Evolutionary conservation across 2,329 filamentous ascomycete species (phyloP), one percentile per base, ranked within the genome.

Genomic region (Dryadomyces sulphureus): DNA sequence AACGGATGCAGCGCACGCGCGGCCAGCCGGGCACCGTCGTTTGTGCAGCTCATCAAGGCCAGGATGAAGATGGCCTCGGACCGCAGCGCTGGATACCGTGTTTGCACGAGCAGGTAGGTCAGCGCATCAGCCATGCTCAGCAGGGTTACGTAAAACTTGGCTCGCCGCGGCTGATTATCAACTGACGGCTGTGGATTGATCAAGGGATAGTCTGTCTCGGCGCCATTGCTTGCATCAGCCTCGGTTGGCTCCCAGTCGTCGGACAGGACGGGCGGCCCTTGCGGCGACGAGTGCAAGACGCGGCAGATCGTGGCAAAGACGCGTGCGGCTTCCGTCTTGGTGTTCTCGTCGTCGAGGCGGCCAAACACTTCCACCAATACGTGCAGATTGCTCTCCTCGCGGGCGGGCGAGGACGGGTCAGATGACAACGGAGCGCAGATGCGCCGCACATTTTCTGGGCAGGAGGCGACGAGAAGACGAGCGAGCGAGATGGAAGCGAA

Each of bases 51-150:
- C 67, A 80, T 73, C 30, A 81, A 65, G 2, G 77, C 77, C 44
- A 79, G 66, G 6, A 77, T 68, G 50, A 81, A 80, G 69, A 76
- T 75, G 3, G 70, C 67, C 55, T 81, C 77, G 35, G 74, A 77
- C 17, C 73, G 66, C 2, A 81, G 62, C 2, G 70, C 64, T 0
- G 75, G 72, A 66, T 75, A 81, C 51, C 75, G 77, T 3, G 59
- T 61, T 54, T 81, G 77, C 2, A 64, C 68, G 21, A 77, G 62
- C 22, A 81, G 65, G 52, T 69, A 74, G 1, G 65, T 55, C 7
- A 81, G 62, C 0, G 67, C 61, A 7, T 60, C 55, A 14, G 59
- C 54, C 12, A 77, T 56, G 19, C 61, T 50, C 3, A 53, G 50
- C 54, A 77, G 70, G 21, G 56, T 57, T 1, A 55, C 45, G 57